These are phyloP conservation scores for Wickerhamiella bombiphila DNA, from an alignment of 805 yeast genomes.

Conservation along the genomic window DNA sequence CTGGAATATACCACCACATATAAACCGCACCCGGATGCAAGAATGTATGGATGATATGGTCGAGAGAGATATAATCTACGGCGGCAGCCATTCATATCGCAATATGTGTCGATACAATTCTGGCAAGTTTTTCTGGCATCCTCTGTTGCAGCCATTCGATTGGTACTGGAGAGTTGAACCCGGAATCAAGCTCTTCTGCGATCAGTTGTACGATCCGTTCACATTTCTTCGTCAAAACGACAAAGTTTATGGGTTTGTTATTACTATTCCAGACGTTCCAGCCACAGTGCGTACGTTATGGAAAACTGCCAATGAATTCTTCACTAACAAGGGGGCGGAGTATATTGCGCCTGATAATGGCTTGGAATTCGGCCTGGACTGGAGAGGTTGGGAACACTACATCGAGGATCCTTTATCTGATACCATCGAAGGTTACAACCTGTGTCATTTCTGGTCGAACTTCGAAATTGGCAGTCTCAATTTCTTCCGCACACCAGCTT, in stretches of 20 bases:
- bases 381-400: not conserved
- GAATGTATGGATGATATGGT: constrained; percentile 32
- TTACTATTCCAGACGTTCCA: constrained; percentile 65
- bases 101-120: constrained; percentile 95
- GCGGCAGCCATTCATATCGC: constrained; percentile 53
- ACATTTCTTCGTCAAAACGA: constrained; percentile 57
- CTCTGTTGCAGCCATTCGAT: constrained; percentile 54
- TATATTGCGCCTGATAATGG: constrained; percentile 51
- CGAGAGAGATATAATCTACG: constrained; percentile 43
- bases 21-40: constrained; percentile 43
- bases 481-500: constrained; percentile 45
- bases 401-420: too few relatives aligned
- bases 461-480: constrained; percentile 65
- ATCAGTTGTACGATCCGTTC: constrained; percentile 59
- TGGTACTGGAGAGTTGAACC: constrained; percentile 97
- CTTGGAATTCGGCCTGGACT: constrained; percentile 40
- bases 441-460: constrained; percentile 81
- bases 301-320: constrained; percentile 53
- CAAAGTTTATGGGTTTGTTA: constrained; percentile 79
- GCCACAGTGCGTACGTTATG: constrained; percentile 80
- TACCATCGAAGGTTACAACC: too few relatives aligned
- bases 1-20: constrained; percentile 66
- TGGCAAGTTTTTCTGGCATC: constrained; percentile 77
- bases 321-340: constrained; percentile 39
- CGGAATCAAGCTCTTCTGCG: constrained; percentile 75